A percentile compares a stretch with the other conserved stretches of the same genome.
These are phyloP conservation scores for Rhynchospora breviuscula DNA, from an alignment of 176 grass and related monocot species.

Conservation along the genomic window DNA sequence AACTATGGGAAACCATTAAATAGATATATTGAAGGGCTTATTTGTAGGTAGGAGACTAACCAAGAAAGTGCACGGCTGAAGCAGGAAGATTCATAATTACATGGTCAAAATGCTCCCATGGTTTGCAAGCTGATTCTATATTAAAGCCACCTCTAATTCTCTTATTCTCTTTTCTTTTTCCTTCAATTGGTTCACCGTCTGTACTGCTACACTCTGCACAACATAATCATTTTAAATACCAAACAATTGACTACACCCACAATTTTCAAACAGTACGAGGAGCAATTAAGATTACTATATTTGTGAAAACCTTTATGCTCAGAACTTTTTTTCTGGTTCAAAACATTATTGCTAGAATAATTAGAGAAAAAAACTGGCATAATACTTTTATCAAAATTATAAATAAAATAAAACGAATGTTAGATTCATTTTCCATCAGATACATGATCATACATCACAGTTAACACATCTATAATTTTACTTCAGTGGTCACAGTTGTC, in stretches of 20 bases:
- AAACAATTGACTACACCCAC: not conserved
- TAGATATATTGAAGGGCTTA: conserved; percentile 29
- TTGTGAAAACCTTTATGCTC: not conserved
- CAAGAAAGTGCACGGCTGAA: conserved; percentile 81
- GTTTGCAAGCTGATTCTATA: conserved; percentile 26
- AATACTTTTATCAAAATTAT: conserved; percentile 7
- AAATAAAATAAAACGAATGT: not conserved
- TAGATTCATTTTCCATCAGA: too few relatives aligned
- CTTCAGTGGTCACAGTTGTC: too few relatives aligned
- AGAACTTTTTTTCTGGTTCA: conserved; percentile 4
- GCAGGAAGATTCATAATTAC: conserved; percentile 96
- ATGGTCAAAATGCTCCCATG: conserved; percentile 82
- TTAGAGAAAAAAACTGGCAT: not conserved
- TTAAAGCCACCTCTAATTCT: conserved; percentile 48
- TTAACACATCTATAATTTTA: too few relatives aligned
- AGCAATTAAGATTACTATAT: not conserved
- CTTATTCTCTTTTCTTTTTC: conserved; percentile 57
- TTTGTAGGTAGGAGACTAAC: conserved; percentile 26
- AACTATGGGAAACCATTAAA: not conserved
- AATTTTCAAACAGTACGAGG: conserved; percentile 5
- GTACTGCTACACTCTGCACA: conserved; percentile 31
- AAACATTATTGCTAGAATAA: conserved; percentile 9
- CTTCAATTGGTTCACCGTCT: conserved; percentile 36
- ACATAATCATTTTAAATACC: conserved; percentile 5
- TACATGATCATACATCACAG: too few relatives aligned